These are phyloP conservation scores for Wallacemonas sp. DNA, from an alignment of 208 protist species.

Conservation along the genomic window DNA sequence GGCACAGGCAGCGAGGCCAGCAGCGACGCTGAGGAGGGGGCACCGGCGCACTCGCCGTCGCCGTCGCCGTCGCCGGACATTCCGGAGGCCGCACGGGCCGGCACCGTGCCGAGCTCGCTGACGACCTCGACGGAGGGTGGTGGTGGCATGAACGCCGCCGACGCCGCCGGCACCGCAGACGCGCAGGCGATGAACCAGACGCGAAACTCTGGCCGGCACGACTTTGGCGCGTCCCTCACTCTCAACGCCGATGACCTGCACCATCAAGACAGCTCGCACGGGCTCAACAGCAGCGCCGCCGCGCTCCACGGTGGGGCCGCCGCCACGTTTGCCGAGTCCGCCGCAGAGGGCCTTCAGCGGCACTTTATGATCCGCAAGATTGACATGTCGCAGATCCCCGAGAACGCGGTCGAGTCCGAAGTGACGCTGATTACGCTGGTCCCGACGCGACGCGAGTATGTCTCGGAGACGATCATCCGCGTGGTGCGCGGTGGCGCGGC, in stretches of 20 bases:
- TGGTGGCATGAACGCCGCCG: no score
- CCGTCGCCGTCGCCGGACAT: slow-evolving; percentile 9
- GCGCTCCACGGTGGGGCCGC: neutral
- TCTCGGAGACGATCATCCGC: slow-evolving; percentile 33
- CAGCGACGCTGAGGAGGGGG: neutral
- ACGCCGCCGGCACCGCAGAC: no score
- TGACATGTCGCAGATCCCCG: slow-evolving; percentile 20
- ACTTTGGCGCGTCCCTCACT: neutral
- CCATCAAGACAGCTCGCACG: neutral
- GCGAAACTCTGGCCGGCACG: neutral
- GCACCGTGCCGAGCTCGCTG: neutral
- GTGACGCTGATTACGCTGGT: slow-evolving; percentile 26
- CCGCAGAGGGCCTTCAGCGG: slow-evolving; percentile 23
- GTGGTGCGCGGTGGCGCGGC: slow-evolving; percentile 4
- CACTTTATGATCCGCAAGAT: slow-evolving; percentile 31
- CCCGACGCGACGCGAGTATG: slow-evolving; percentile 22
- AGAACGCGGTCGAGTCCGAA: slow-evolving; percentile 24
- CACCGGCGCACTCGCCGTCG: neutral
- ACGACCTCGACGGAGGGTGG: no score
- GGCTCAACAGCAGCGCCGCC: neutral
- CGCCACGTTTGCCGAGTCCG: slow-evolving; percentile 2
- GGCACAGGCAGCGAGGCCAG: neutral
- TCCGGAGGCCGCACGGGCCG: neutral
- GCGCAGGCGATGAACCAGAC: no score
- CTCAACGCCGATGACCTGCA: slow-evolving; percentile 11